A percentile compares a stretch with the other conserved stretches of the same genome.
Evolutionary conservation across 148 eudicot species (phyloP).

Genomic region (Nepenthes gracilis): DNA sequence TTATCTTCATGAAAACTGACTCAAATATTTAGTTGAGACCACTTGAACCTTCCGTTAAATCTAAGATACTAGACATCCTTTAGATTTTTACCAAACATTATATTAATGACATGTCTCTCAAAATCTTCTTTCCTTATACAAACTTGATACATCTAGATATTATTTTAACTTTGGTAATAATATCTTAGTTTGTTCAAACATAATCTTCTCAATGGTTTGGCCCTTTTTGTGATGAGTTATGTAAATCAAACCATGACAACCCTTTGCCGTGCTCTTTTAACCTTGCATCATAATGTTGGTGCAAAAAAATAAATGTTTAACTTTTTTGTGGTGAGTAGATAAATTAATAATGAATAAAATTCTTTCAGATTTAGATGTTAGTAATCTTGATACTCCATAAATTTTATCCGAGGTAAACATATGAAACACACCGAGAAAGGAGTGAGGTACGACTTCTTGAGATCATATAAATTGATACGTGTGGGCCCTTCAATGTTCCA

Average conservation of each 20-base stretch:
- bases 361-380: not conserved
- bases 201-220: not conserved
- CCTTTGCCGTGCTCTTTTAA: not conserved
- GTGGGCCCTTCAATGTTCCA: slow-evolving; percentile 13
- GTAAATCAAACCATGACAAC: not conserved
- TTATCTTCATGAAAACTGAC: too few relatives aligned
- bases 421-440: slow-evolving; percentile 15
- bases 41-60: too few relatives aligned
- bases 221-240: not conserved
- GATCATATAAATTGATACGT: slow-evolving; percentile 9
- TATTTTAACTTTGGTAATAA: too few relatives aligned
- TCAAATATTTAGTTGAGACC: too few relatives aligned
- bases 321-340: not conserved
- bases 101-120: too few relatives aligned
- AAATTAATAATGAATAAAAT: not conserved
- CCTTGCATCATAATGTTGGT: not conserved
- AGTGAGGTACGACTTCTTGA: slow-evolving; percentile 1
- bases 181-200: not conserved
- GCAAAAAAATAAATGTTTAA: not conserved
- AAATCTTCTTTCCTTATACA: too few relatives aligned
- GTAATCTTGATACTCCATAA: not conserved
- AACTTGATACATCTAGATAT: too few relatives aligned
- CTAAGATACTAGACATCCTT: too few relatives aligned
- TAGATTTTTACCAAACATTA: too few relatives aligned
- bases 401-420: not conserved